Base-by-base conservation (phyloP, 2,329 filamentous ascomycete species). In the Diaporthe longicolla region DNA sequence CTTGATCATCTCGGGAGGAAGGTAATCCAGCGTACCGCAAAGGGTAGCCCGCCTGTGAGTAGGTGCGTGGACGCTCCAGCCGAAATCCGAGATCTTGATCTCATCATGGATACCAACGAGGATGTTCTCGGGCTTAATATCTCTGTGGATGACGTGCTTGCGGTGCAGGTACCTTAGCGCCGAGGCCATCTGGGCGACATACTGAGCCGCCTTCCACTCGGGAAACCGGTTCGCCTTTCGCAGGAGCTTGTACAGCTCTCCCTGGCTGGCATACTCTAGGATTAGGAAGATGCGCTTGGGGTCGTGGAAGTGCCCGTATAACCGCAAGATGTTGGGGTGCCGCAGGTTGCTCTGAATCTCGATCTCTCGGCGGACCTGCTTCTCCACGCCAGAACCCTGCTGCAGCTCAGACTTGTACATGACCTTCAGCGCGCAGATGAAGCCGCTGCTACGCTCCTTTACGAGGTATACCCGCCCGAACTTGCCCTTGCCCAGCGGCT, bases 101-200 rank as follows among this genome's bases (percentile, higher is more conserved):
- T 99, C 97, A 77, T 95, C 97, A 81, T 98, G 96, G 75, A 98
- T 95, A 19, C 96, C 96, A 40, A 98, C 93, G 29, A 98, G 89
- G 77, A 98, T 98, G 80, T 98, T 98, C 85, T 98, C 95, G 3
- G 95, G 95, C 87, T 98, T 98, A 86, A 98, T 98, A 80, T 98
- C 95, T 74, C 95, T 90, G 84, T 98, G 96, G 86, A 98, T 98
- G 78, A 98, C 94, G 83, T 98, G 95, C 87, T 98, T 98, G 82
- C 95, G 95, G 87, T 98, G 95, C 59, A 98, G 89, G 81, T 98
- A 98, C 78, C 93, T 92, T 78, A 98, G 86, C 0, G 95, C 95
- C 58, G 93, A 93, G n/a, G 94, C 93, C 94, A 97, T 97, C 83
- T 97, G 94, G 3, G 94, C 94, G 76, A 97, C 91, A 83, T 96